phyloP scores from a whole-genome alignment of 345 rosid species.

The Mercurialis annua region DNA sequence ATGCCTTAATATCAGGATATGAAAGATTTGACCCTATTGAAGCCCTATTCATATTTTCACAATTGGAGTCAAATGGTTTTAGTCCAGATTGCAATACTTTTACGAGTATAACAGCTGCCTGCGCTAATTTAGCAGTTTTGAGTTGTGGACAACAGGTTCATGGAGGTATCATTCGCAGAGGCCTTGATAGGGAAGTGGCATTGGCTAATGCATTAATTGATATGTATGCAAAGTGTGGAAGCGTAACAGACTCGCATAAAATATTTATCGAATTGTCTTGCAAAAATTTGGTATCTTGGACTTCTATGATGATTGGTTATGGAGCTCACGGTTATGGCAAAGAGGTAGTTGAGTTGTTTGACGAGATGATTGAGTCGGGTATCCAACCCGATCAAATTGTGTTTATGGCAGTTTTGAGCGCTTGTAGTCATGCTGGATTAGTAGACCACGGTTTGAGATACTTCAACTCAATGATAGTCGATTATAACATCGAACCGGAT shows the following conservation, averaged over 20 bases:
- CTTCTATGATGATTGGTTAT: conserved; percentile 93
- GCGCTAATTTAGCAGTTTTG: conserved; percentile 63
- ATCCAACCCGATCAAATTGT: conserved; percentile 71
- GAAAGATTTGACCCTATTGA: conserved; percentile 54
- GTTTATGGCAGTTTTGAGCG: conserved; percentile 81
- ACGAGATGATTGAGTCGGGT: conserved; percentile 71
- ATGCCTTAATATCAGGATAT: conserved; percentile 71
- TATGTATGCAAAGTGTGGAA: conserved; percentile 94
- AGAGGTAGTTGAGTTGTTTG: conserved; percentile 68
- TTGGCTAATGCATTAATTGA: conserved; percentile 73
- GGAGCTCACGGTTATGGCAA: conserved; percentile 75
- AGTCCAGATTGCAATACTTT: conserved; percentile 75
- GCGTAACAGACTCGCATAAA: conserved; percentile 47
- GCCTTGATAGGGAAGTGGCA: conserved; percentile 48
- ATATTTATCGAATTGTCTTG: conserved; percentile 47
- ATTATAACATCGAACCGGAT: conserved; percentile 47
- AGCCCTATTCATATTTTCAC: conserved; percentile 54
- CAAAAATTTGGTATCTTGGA: conserved; percentile 76
- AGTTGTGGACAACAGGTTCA: conserved; percentile 83
- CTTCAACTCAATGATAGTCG: conserved; percentile 49
- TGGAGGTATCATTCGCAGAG: conserved; percentile 57
- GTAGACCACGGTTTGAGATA: conserved; percentile 77
- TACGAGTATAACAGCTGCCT: conserved; percentile 68
- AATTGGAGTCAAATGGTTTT: conserved; percentile 60
- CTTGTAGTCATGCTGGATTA: conserved; percentile 86